Base-by-base conservation (phyloP, 2,329 filamentous ascomycete species). In the Polytolypa hystricis region DNA sequence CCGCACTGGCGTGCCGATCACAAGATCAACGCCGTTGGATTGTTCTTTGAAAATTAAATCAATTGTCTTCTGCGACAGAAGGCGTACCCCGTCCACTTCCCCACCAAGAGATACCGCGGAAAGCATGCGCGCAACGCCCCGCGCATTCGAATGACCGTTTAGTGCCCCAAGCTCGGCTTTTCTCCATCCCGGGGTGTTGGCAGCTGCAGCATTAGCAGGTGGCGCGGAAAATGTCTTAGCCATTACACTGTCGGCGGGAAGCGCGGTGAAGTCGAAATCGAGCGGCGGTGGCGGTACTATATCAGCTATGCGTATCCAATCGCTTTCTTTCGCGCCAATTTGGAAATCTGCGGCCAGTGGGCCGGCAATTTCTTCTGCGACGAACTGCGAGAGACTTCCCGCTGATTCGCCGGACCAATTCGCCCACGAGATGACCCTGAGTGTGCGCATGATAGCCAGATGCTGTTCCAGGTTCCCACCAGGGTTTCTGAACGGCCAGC, bases 81-180 rank as follows among this genome's bases (percentile, higher is more conserved):
- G 48, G n/a, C 47, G 49, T 11, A 47, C 47, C 2, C 58, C 57
- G 32, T 57, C 52, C 3, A 58, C 52, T 2, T 36, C 38, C 0
- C 61, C 61, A 8, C 51, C 48, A 0, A 55, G 41, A 3, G 62
- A 47, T 12, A 67, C 48, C 4, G 56, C 38, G 4, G 62, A 63
- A 5, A 67, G 49, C 14, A 72, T 63, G 1, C 53, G 53, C 4
- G 56, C 60, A 16, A 72, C 33, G 0, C 54, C 56, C 3, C 59
- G 53, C 8, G 67, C 64, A 42, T 71, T 73, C 1, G 49, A 45
- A 35, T 68, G 61, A 1, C 68, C 69, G 40, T 67, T 69, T 1
- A 50, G 44, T 0, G 60, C 60, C 0, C 65, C 65, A 4, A 69
- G 45, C 33, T 66, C 64, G 2, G 58, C 52, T 0, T 44, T 43